Evolutionary conservation across 2,329 filamentous ascomycete species (phyloP), one percentile per base, ranked within the genome.

Genomic region (Trichoderma oligosporum): DNA sequence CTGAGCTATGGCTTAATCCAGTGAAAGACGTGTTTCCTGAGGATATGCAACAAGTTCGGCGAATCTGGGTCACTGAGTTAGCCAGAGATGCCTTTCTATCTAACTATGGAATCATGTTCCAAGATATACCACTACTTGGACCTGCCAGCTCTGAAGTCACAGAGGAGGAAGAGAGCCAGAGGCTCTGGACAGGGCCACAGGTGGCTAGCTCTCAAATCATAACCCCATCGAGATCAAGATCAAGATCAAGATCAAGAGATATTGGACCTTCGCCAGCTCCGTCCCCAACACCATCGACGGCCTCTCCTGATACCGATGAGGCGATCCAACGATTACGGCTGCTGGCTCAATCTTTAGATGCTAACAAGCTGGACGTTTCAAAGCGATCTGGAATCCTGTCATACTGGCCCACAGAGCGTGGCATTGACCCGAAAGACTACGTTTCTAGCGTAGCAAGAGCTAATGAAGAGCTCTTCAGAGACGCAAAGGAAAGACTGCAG

Each of bases 321-420:
- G 69, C 70, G 3, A 61, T 73, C 31, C 64, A 66, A n/a, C 68
- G 73, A 12, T 64, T 76, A 1, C 66, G 65, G 24, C 66, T 74
- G 2, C 67, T 75, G 6, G 68, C 67, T 1, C 66, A 71, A 4
- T 67, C 66, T 0, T 38, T 74, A 2, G 59, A 63, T 11, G 39
- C 66, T 0, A 65, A 64, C 1, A 66, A 64, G 20, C 57, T 70
- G 48, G 65, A 63, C 4, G 58, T 62, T 6, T 63, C 65, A 16
- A 69, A 67, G 31, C 62, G 65, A 24, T 65, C 69, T 2, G 64
- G 60, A 4, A 57, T 76, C 1, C 63, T 77, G 1, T 66, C 70
- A 4, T 69, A 69, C 59, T 77, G 75, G 75, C 74, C 74, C 1
- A 63, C 66, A 2, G 67, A 74, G 45, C 70, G 70, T 7, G 74